Conservation (phyloP, 257 asterid species). For the Buddleja alternifolia region DNA sequence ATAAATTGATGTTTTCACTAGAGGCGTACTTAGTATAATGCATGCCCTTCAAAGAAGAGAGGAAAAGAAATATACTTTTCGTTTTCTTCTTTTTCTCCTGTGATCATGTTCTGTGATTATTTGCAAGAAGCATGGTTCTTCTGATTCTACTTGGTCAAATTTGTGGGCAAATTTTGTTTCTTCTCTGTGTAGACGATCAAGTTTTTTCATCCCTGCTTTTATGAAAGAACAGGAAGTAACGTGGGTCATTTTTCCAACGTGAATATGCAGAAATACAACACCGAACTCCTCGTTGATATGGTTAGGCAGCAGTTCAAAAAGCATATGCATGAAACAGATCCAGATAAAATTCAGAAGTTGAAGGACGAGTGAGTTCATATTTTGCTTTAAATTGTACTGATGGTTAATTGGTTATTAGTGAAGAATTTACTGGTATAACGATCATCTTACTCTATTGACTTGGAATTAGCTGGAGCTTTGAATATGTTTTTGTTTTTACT, state of each 20-base stretch:
- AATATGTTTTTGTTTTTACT: background rate
- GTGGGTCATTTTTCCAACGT: constrained; percentile 20
- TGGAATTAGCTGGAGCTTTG: background rate
- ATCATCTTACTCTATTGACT: background rate
- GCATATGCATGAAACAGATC: constrained; percentile 88
- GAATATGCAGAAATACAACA: constrained; percentile 73
- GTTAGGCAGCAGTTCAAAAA: constrained; percentile 85
- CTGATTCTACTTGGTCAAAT: background rate
- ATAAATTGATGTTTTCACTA: background rate
- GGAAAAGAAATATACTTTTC: background rate
- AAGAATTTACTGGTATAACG: background rate
- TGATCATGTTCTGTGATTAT: background rate
- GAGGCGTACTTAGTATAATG: background rate
- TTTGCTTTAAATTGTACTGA: background rate
- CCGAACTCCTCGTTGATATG: constrained; percentile 73
- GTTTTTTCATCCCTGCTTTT: background rate
- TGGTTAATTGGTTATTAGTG: no score
- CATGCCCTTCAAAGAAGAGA: background rate
- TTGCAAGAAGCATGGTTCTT: constrained; percentile 10
- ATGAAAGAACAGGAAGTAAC: constrained; percentile 20
- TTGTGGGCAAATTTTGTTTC: background rate
- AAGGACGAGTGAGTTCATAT: constrained; percentile 77
- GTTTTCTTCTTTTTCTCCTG: background rate
- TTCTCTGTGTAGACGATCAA: background rate
- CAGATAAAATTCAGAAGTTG: constrained; percentile 78